Base-by-base conservation (phyloP, 352 stramenopile species). In the Pythium biforme region DNA sequence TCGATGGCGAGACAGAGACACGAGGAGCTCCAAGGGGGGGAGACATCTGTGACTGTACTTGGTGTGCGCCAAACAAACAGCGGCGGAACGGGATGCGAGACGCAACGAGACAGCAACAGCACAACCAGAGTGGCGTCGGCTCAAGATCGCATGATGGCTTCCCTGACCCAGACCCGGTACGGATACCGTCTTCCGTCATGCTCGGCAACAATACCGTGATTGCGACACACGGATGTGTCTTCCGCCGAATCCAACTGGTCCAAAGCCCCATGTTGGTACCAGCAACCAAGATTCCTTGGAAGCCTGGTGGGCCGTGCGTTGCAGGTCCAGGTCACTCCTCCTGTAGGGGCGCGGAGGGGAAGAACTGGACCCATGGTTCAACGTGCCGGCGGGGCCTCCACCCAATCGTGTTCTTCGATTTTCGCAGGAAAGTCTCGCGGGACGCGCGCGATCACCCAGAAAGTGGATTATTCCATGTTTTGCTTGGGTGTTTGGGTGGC, bases 401-500 rank as follows among this genome's bases (percentile, higher is more conserved):
- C 43, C 58, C 58, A 65, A 65, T 65, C 49, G 22, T 33, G 37
- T 54, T 59, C 58, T 65, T 65, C 58, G 58, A 65, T 65, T 65
- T 65, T 65, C 58, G 48, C 43, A 65, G 20, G 43, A 60, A 60
- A 27, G 17, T 9, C 11, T n/a, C 14, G 9, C 11, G 19, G n/a
- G 5, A 40, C 43, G 6, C 10, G 17, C 2, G 4, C 31, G 52
- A 45, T 39, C 49, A 66, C 34, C 59, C 59, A 26, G 19, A 15
- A 17, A 19, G 7, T 67, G 60, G 62, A 55, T 68, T 62, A 63
- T 68, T 68, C 54, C 22, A 47, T 37, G 27, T 68, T 68, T 40
- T n/a, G 12, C 19, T 62, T 62, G 62, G 62, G 62, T 62, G 17
- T 49, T 68, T 68, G 62, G 62, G 53, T 68, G 62, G 25, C 63